These are phyloP conservation scores for Neurospora sp. DNA, from an alignment of 495 filamentous ascomycete species.

Conservation along the genomic window DNA sequence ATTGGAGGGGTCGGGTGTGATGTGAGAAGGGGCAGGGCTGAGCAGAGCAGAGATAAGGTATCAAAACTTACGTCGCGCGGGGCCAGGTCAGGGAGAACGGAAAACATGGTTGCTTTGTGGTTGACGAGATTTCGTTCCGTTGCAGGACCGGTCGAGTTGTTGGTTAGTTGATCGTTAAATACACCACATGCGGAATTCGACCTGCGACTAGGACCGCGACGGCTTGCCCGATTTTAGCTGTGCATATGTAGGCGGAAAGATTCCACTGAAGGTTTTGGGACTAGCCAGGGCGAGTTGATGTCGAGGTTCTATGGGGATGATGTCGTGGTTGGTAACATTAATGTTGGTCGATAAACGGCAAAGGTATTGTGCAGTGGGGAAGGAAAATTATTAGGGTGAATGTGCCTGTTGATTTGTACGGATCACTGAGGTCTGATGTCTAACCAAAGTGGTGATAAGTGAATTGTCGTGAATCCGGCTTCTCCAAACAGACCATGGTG, in stretches of 20 bases:
- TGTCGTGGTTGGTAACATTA: not conserved
- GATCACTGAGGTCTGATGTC: not conserved
- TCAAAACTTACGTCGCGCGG: conserved; percentile 57
- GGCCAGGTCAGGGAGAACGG: conserved; percentile 60
- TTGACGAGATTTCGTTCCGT: not conserved
- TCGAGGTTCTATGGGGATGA: not conserved
- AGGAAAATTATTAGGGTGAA: not conserved
- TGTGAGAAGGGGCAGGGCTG: not conserved
- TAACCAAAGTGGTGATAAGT: not conserved
- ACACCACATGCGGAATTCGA: not conserved
- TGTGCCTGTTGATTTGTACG: not conserved
- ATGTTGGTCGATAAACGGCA: not conserved
- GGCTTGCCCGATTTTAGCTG: not conserved
- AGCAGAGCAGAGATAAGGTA: not conserved
- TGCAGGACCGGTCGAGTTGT: not conserved
- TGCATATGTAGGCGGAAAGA: not conserved
- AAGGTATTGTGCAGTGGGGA: not conserved
- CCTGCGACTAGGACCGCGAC: not conserved
- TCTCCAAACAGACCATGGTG: not conserved
- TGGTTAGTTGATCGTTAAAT: not conserved
- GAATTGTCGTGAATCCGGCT: not conserved
- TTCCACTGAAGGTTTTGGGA: not conserved
- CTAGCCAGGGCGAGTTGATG: not conserved
- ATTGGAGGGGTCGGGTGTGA: not conserved
- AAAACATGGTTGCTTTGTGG: conserved; percentile 40